These are phyloP conservation scores for Colletotrichum camelliae DNA, from an alignment of 2,329 filamentous ascomycete genomes.

Conservation along the genomic window DNA sequence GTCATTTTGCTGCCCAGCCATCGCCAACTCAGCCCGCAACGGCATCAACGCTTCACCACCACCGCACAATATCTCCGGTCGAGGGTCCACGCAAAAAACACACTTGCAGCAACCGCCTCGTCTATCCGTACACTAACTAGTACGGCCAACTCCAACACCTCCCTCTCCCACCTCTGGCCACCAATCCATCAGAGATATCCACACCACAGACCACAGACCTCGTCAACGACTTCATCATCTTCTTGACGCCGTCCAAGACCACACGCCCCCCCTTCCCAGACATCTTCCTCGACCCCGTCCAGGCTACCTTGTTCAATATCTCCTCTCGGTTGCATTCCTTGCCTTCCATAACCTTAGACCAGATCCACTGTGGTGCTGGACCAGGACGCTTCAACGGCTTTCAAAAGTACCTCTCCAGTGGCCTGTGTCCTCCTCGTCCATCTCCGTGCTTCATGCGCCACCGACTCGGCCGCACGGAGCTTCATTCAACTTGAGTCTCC, in stretches of 20 bases:
- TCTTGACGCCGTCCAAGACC: not conserved
- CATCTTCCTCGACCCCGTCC: not conserved
- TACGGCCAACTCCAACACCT: not conserved
- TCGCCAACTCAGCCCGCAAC: not conserved
- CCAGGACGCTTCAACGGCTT: not conserved
- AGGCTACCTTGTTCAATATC: not conserved
- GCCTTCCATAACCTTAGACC: not conserved
- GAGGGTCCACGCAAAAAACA: not conserved
- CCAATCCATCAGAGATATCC: not conserved
- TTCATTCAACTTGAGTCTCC: not conserved
- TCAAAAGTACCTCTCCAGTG: not conserved
- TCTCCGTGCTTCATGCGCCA: slow-evolving; percentile 1
- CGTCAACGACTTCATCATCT: not conserved
- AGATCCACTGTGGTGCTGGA: not conserved
- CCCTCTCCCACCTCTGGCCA: not conserved
- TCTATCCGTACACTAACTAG: not conserved
- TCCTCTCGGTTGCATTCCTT: not conserved
- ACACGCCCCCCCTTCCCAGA: not conserved
- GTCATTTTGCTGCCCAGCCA: not conserved
- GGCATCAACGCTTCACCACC: not conserved
- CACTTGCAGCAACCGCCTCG: not conserved
- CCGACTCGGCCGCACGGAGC: not conserved
- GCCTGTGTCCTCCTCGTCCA: not conserved
- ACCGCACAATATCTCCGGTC: not conserved
- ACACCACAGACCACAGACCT: not conserved